Evolutionary conservation across 768 basidiomycete species (phyloP).

Genomic region (Boletus reticulatus): DNA sequence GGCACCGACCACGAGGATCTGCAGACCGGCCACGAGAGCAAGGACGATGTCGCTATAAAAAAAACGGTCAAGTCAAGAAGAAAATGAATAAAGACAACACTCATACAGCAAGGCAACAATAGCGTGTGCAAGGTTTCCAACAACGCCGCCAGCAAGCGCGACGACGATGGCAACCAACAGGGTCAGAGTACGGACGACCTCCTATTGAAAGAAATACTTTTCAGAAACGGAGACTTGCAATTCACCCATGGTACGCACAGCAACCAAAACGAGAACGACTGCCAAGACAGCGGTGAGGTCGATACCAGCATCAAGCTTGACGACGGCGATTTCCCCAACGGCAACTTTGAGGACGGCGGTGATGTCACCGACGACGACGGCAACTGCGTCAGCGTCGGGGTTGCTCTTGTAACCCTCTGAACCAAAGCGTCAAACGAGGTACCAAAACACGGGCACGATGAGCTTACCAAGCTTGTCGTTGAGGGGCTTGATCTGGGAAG

Average conservation of each 20-base stretch:
- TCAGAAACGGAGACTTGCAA: too few relatives aligned
- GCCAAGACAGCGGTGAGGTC: too few relatives aligned
- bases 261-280: too few relatives aligned
- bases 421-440: neutral
- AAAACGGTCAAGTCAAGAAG: too few relatives aligned
- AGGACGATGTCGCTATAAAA: too few relatives aligned
- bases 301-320: neutral
- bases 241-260: too few relatives aligned
- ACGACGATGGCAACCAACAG: neutral
- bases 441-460: too few relatives aligned
- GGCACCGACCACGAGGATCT: neutral
- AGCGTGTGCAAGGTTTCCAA: too few relatives aligned
- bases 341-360: neutral
- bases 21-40: too few relatives aligned
- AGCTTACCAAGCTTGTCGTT: neutral
- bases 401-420: neutral
- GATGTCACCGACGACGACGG: slow-evolving; percentile 1
- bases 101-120: too few relatives aligned
- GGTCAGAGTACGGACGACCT: neutral
- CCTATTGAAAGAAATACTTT: neutral
- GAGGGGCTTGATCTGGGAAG: neutral
- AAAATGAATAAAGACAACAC: too few relatives aligned
- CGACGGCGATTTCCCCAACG: neutral
- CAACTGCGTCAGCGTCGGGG: neutral
- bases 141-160: too few relatives aligned